Conservation (phyloP, 306 rosid genomes). For the Quercus berberidifolia region DNA sequence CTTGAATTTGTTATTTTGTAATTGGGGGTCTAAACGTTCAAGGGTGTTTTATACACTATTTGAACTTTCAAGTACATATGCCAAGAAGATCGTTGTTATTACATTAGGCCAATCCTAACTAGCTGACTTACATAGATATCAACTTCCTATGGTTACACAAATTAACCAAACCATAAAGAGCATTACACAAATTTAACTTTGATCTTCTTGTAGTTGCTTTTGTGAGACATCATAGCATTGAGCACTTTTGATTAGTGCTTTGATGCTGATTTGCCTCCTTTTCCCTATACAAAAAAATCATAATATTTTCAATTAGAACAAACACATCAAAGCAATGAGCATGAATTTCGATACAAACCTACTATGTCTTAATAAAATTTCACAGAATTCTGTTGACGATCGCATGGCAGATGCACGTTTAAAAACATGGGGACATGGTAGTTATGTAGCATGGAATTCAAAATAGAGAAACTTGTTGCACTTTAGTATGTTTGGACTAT, state of each 20-base stretch:
- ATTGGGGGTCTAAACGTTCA: too few species aligned
- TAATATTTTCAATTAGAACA: background rate
- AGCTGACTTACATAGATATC: background rate
- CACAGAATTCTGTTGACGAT: too few species aligned
- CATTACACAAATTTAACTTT: background rate
- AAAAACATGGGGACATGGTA: too few species aligned
- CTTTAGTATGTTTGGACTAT: too few species aligned
- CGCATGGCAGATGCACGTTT: too few species aligned
- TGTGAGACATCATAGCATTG: background rate
- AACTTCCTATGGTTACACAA: background rate
- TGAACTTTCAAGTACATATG: background rate
- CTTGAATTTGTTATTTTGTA: too few species aligned
- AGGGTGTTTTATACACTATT: too few species aligned
- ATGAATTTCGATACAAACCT: background rate
- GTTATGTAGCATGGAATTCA: too few species aligned
- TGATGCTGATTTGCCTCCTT: slow-evolving; percentile 54
- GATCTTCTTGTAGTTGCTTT: slow-evolving; percentile 1
- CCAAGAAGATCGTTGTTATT: background rate
- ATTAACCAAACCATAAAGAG: background rate
- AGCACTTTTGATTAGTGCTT: slow-evolving; percentile 36
- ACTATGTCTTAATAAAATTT: background rate
- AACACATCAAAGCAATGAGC: background rate
- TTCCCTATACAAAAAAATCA: slow-evolving; percentile 47
- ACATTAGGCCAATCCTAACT: background rate
- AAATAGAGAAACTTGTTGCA: too few species aligned